Conservation (phyloP, 331 rosid genomes). For the Quercus tomentella region DNA sequence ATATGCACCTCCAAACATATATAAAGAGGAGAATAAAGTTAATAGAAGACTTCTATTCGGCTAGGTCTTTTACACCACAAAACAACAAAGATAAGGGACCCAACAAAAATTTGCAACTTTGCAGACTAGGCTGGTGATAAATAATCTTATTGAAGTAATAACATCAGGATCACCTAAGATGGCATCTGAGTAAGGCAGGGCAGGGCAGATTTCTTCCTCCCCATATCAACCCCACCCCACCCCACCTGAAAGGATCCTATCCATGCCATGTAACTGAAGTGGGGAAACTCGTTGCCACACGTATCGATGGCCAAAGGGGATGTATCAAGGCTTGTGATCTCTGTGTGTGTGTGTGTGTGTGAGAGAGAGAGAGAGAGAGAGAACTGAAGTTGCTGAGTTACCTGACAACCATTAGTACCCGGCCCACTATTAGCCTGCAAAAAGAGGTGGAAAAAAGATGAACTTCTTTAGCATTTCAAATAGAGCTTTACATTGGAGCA, state of each 20-base stretch:
- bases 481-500: neutral
- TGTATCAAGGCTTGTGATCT: neutral
- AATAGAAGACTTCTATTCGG: neutral
- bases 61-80: neutral
- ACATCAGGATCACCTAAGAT: neutral
- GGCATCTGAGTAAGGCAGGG: neutral
- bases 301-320: neutral
- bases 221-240: neutral
- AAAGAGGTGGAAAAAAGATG: slow-evolving; percentile 11
- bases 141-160: neutral
- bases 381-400: slow-evolving; percentile 19
- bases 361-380: slow-evolving; percentile 8
- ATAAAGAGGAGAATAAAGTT: neutral
- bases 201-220: neutral
- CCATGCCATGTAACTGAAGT: neutral
- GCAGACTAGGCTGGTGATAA: neutral
- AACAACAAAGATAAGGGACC: neutral
- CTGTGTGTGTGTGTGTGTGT: neutral
- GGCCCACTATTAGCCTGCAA: slow-evolving; percentile 95
- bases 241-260: neutral
- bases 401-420: slow-evolving; percentile 93
- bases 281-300: neutral
- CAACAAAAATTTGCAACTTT: neutral
- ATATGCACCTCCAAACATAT: neutral
- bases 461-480: neutral